Conservation (phyloP, 768 basidiomycete genomes). For the Mycena belliarum region DNA sequence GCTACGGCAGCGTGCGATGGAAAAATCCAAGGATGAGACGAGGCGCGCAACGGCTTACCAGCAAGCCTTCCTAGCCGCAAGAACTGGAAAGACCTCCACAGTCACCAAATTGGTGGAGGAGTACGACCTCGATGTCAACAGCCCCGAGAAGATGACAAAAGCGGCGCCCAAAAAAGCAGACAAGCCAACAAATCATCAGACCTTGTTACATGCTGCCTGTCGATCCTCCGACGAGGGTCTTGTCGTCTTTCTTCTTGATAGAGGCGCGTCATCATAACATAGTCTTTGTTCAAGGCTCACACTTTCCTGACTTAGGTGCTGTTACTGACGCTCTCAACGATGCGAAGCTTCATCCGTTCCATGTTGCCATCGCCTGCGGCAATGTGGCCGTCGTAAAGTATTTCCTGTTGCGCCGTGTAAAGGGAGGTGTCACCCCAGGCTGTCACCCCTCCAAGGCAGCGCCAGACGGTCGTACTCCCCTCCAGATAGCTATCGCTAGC, state of each 20-base stretch:
- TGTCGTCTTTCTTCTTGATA: constrained; percentile 36
- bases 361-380: constrained; percentile 34
- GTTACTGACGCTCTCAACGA: constrained; percentile 32
- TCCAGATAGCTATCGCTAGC: constrained; percentile 38
- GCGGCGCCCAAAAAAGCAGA: constrained; percentile 22
- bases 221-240: constrained; percentile 32
- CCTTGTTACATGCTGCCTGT: constrained; percentile 39
- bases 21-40: constrained; percentile 27
- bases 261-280: constrained; percentile 31
- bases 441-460: constrained; percentile 39
- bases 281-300: not conserved
- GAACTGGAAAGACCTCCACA: constrained; percentile 23
- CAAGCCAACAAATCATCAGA: constrained; percentile 26
- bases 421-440: constrained; percentile 29
- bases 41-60: constrained; percentile 27
- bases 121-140: constrained; percentile 34
- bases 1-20: constrained; percentile 24
- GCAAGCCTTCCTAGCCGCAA: constrained; percentile 31
- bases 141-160: constrained; percentile 29
- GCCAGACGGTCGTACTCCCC: constrained; percentile 35
- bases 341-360: constrained; percentile 35
- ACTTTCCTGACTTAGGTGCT: constrained; percentile 29
- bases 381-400: constrained; percentile 34
- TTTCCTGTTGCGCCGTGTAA: constrained; percentile 31
- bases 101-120: constrained; percentile 31